Conservation (phyloP, 2,329 filamentous ascomycete species). For the Neonectria coccinea region DNA sequence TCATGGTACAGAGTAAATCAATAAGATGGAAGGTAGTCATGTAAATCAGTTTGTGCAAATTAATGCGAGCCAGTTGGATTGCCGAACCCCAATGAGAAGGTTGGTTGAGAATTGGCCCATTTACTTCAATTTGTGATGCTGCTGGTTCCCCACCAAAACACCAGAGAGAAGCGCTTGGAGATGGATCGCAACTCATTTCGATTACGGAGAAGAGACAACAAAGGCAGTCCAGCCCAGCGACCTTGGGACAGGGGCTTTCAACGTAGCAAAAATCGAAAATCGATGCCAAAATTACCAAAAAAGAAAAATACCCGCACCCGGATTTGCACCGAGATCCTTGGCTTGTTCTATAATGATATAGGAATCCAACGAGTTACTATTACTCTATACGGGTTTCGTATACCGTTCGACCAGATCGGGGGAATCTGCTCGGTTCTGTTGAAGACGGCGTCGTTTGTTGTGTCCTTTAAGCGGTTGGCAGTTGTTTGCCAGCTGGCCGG, state of each 20-base stretch:
- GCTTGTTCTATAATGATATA: slow-evolving; percentile 48
- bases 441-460: slow-evolving; percentile 14
- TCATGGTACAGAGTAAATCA: background rate
- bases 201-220: background rate
- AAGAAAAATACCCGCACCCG: slow-evolving; percentile 48
- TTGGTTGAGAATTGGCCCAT: background rate
- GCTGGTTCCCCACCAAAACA: background rate
- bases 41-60: background rate
- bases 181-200: background rate
- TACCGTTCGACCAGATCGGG: slow-evolving; percentile 41
- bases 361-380: slow-evolving; percentile 54
- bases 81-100: background rate
- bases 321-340: slow-evolving; percentile 54
- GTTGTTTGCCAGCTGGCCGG: slow-evolving; percentile 34
- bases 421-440: slow-evolving; percentile 32
- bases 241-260: background rate
- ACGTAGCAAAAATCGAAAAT: background rate
- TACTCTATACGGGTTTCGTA: slow-evolving; percentile 50
- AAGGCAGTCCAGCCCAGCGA: background rate
- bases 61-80: too few species aligned
- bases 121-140: background rate
- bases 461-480: slow-evolving; percentile 28
- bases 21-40: background rate
- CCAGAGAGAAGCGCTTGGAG: background rate
- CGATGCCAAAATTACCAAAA: slow-evolving; percentile 16